Base-by-base conservation (phyloP, 345 rosid species). In the Chamaenerion angustifolium region DNA sequence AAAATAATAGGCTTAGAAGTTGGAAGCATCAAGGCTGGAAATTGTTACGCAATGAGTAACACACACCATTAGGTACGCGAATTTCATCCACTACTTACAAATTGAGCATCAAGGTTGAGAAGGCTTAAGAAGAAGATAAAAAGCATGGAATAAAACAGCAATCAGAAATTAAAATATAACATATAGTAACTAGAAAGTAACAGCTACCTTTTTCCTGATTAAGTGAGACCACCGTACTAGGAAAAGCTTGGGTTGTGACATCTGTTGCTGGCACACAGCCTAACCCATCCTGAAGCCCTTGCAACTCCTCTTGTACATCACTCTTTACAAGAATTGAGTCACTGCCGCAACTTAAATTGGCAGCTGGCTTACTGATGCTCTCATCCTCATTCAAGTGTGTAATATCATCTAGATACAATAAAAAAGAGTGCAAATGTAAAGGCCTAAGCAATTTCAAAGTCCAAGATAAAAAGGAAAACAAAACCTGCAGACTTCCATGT, bases 341-440 rank as follows among this genome's bases (percentile, higher is more conserved):
- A 66, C 51, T 46, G 23, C 47, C 68, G 46, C 49, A 45, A 45
- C 49, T 55, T 14, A 46, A 55, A 59, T 49, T 55, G 45, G 64
- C 66, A 42, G 45, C 48, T n/a, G 66, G 45, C 47, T 65, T 56
- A 45, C 42, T 62, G 56, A 47, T 41, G 21, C 51, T 67, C 45
- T 42, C 59, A 55, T 76, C 83, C 57, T 68, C 43, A 56, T 68
- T 75, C 56, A 64, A 57, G 58, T 63, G 78, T 11, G 81, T 74
- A 61, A 82, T 80, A 69, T 82, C 95, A 78, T 85, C 95, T 85
- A 62, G 56, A 35, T 50, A 31, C 31, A 42, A 49, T 16, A 23
- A 16, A 43, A 50, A 15, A 45, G 31, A 4, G 37, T 1, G 23
- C 16, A 31, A 5, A 3, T 12, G 7, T 43, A 43, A 43, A 44